Evolutionary conservation across 192 early-diverging fungal species (phyloP).

Genomic region (Lunasporangiospora selenospora): DNA sequence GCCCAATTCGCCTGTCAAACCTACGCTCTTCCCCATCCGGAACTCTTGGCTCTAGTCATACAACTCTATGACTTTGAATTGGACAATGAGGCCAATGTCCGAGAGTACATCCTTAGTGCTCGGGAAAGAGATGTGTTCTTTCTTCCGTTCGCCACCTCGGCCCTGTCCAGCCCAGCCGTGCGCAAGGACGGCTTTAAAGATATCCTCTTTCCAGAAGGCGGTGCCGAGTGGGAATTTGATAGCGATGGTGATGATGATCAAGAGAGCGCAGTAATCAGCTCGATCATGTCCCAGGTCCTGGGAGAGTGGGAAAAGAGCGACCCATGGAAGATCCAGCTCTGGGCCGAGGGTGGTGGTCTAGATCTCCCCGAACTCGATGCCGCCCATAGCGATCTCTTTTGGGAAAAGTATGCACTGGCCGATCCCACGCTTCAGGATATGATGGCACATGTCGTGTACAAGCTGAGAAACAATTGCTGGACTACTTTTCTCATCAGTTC

Average conservation of each 20-base stretch:
- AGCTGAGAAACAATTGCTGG: conserved; percentile 10
- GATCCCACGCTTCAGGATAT: conserved; percentile 6
- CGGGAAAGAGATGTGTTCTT: neutral
- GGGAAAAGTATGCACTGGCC: neutral
- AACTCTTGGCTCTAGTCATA: neutral
- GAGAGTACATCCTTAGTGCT: neutral
- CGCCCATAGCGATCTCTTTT: neutral
- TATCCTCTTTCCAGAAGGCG: neutral
- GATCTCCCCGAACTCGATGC: neutral
- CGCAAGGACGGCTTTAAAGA: neutral
- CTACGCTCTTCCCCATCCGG: neutral
- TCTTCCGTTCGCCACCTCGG: neutral
- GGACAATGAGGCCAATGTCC: neutral
- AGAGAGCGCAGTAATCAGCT: neutral
- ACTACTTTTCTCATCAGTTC: neutral
- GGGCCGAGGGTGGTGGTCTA: neutral
- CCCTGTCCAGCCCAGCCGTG: neutral
- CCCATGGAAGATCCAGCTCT: neutral
- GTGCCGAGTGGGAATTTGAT: neutral
- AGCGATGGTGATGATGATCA: neutral
- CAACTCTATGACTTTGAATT: neutral
- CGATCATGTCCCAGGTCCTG: too few species aligned
- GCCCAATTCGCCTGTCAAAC: neutral
- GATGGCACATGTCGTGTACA: conserved; percentile 12
- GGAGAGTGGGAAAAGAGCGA: too few species aligned